Evolutionary conservation across 2,329 filamentous ascomycete genomes (phyloP).

Genomic region (Lachnellula cervina): DNA sequence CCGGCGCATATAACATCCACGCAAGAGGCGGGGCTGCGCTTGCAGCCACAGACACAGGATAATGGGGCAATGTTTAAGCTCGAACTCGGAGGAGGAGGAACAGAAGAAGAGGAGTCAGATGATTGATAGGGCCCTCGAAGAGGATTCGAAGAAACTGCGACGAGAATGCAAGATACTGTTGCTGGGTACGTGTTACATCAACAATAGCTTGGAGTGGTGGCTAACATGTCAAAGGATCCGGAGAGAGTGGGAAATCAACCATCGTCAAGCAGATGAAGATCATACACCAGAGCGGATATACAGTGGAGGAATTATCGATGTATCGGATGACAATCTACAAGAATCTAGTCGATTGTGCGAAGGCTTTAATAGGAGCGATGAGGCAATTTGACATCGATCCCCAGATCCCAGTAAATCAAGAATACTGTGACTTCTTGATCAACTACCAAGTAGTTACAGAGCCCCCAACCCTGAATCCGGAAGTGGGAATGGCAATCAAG

Average conservation of each 20-base stretch:
- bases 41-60: conserved; percentile 31
- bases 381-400: conserved; percentile 85
- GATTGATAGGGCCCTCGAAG: conserved; percentile 90
- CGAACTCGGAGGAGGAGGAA: conserved; percentile 73
- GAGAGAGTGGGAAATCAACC: conserved; percentile 97
- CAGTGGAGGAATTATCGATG: conserved; percentile 84
- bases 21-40: conserved; percentile 25
- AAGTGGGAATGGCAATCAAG: conserved; percentile 76
- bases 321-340: conserved; percentile 98
- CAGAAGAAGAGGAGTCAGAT: conserved; percentile 95
- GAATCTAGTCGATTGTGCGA: conserved; percentile 94
- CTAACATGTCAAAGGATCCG: conserved; percentile 63
- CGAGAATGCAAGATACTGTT: conserved; percentile 98
- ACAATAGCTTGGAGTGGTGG: conserved; percentile 1
- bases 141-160: conserved; percentile 86
- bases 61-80: conserved; percentile 95
- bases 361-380: conserved; percentile 87
- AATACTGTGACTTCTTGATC: conserved; percentile 72
- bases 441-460: conserved; percentile 89
- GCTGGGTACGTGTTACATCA: conserved; percentile 60
- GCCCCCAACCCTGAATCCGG: conserved; percentile 77
- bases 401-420: conserved; percentile 63
- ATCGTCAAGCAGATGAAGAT: conserved; percentile 99
- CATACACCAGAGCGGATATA: conserved; percentile 97
- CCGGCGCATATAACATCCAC: conserved; percentile 10